A percentile compares a stretch with the other conserved stretches of the same genome.
Conservation (phyloP, 176 grass and related monocot species). For the Eleusine coracana region DNA sequence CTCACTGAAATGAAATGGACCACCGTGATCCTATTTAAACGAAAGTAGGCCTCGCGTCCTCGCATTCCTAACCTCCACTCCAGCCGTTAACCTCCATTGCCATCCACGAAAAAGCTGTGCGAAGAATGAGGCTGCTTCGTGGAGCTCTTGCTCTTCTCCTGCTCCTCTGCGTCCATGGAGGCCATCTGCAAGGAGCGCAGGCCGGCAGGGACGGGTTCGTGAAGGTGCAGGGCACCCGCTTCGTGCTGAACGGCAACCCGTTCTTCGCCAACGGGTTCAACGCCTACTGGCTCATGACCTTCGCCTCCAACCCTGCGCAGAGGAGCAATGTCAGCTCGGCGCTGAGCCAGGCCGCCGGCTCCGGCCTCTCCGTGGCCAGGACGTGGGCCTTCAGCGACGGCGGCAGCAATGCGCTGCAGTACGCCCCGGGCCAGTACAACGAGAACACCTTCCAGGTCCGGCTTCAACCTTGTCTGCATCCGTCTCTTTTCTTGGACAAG, state of each 20-base stretch:
- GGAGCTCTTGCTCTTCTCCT: slow-evolving; percentile 46
- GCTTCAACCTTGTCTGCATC: neutral
- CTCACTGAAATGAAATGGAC: neutral
- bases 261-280: slow-evolving; percentile 96
- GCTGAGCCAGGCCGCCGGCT: slow-evolving; percentile 57
- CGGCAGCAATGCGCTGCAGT: slow-evolving; percentile 68
- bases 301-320: slow-evolving; percentile 69
- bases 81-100: slow-evolving; percentile 4
- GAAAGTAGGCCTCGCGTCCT: neutral
- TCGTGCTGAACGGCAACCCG: slow-evolving; percentile 76
- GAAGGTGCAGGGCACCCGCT: slow-evolving; percentile 63
- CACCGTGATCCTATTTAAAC: slow-evolving; percentile 33
- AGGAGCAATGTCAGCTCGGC: slow-evolving; percentile 61
- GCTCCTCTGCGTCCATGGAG: slow-evolving; percentile 41
- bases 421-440: slow-evolving; percentile 75
- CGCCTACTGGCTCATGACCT: slow-evolving; percentile 91
- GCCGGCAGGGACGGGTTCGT: slow-evolving; percentile 58
- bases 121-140: slow-evolving; percentile 41
- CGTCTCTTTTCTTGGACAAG: neutral
- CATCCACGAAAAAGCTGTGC: slow-evolving; percentile 1
- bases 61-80: neutral
- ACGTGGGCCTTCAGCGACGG: slow-evolving; percentile 96
- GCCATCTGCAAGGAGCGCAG: neutral
- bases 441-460: slow-evolving; percentile 92
- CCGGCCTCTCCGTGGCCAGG: slow-evolving; percentile 81